A percentile compares a stretch with the other conserved stretches of the same genome.
These are phyloP conservation scores for Colletotrichum cordylinicola DNA, from an alignment of 2,329 filamentous ascomycete species.

Conservation along the genomic window DNA sequence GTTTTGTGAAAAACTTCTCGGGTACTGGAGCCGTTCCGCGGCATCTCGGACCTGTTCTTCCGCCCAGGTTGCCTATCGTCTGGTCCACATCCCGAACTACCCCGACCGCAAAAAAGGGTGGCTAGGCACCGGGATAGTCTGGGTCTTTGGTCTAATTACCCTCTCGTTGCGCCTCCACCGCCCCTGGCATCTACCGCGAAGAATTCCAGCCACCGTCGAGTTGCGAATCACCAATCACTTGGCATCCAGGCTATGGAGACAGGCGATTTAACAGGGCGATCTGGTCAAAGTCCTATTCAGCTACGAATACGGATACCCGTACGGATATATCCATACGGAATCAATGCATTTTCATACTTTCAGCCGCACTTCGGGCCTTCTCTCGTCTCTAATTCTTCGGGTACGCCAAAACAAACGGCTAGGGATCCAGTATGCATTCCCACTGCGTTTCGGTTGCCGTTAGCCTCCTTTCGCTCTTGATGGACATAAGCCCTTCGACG, in stretches of 20 bases:
- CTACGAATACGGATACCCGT: background rate
- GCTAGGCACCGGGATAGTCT: background rate
- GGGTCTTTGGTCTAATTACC: background rate
- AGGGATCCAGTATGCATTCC: background rate
- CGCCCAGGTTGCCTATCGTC: background rate
- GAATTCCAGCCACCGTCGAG: background rate
- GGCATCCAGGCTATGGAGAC: background rate
- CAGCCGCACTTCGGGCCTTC: background rate
- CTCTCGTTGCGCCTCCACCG: background rate
- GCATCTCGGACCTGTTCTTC: background rate
- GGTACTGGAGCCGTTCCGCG: background rate
- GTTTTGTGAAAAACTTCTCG: background rate
- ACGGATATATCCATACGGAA: background rate
- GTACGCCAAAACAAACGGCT: background rate
- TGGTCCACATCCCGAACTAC: background rate
- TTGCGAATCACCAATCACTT: background rate
- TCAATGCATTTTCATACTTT: background rate
- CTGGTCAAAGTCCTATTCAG: background rate
- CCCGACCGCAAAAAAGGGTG: background rate
- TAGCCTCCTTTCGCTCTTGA: background rate
- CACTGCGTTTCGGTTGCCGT: background rate
- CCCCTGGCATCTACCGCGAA: background rate
- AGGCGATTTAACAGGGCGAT: background rate
- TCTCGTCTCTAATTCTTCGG: background rate
- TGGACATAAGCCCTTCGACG: background rate